Evolutionary conservation across 1,139 yeast genomes (phyloP).

Genomic region (Blastobotrys indianensis): DNA sequence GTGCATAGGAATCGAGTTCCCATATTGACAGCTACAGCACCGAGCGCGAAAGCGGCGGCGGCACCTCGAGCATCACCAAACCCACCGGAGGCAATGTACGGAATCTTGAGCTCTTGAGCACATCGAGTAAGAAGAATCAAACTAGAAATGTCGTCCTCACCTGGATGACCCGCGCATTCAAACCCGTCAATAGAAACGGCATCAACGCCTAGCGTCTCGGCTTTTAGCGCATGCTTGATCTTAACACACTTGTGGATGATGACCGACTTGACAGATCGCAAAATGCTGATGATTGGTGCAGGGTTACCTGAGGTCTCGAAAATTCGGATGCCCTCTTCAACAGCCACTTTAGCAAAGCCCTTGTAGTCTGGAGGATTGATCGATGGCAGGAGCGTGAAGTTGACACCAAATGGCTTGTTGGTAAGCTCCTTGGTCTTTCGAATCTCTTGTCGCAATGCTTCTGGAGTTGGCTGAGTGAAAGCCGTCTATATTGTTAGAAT

Average conservation of each 20-base stretch:
- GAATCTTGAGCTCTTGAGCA: slow-evolving; percentile 29
- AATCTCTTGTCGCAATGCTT: slow-evolving; percentile 31
- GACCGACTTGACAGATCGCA: slow-evolving; percentile 22
- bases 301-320: slow-evolving; percentile 37
- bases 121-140: slow-evolving; percentile 30
- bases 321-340: slow-evolving; percentile 33
- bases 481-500: slow-evolving; percentile 23
- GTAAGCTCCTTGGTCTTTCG: slow-evolving; percentile 24
- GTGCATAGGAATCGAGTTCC: slow-evolving; percentile 35
- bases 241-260: slow-evolving; percentile 34
- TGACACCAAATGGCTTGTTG: slow-evolving; percentile 33
- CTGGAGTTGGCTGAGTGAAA: slow-evolving; percentile 32
- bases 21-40: slow-evolving; percentile 34
- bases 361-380: slow-evolving; percentile 33
- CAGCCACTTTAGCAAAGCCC: slow-evolving; percentile 32
- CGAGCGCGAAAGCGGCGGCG: slow-evolving; percentile 35
- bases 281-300: slow-evolving; percentile 22
- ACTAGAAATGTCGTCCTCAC: slow-evolving; percentile 33
- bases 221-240: slow-evolving; percentile 32
- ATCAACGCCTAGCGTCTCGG: slow-evolving; percentile 32
- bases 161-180: slow-evolving; percentile 38
- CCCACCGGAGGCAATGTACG: slow-evolving; percentile 35
- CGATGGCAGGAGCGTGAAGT: slow-evolving; percentile 34
- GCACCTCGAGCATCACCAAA: slow-evolving; percentile 34
- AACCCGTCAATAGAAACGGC: slow-evolving; percentile 35